These are phyloP conservation scores for Malassezia obtusa DNA, from an alignment of 1,284 basidiomycete species.

Conservation along the genomic window DNA sequence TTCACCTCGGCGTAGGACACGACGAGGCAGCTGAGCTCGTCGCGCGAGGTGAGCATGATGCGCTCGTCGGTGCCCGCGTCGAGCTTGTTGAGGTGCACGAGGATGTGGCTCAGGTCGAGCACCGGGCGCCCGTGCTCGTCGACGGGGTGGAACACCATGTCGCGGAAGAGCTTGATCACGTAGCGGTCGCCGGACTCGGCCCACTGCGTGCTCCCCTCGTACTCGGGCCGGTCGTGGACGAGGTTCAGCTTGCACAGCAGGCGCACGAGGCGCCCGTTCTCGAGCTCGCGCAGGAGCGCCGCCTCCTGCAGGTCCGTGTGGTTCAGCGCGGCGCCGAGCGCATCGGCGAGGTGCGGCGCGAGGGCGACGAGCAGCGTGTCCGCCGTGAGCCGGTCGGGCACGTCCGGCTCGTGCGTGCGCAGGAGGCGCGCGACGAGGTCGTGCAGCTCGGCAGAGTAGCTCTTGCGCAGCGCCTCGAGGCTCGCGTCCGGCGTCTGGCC, in stretches of 20 bases:
- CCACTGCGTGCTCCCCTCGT: constrained; percentile 79
- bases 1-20: constrained; percentile 76
- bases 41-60: constrained; percentile 83
- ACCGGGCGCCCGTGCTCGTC: constrained; percentile 82
- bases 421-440: constrained; percentile 69
- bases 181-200: constrained; percentile 97
- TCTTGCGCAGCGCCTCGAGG: constrained; percentile 63
- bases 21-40: constrained; percentile 91
- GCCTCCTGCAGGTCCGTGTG: constrained; percentile 72
- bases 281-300: constrained; percentile 79
- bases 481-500: constrained; percentile 62
- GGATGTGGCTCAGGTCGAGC: constrained; percentile 56
- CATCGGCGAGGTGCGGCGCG: constrained; percentile 62
- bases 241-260: constrained; percentile 89
- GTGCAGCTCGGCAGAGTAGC: constrained; percentile 74
- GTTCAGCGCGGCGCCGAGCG: constrained; percentile 71
- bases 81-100: constrained; percentile 54
- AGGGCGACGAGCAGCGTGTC: constrained; percentile 72
- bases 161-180: constrained; percentile 93
- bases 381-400: constrained; percentile 55
- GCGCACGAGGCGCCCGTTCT: constrained; percentile 87
- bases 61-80: constrained; percentile 87
- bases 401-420: constrained; percentile 52
- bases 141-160: constrained; percentile 95
- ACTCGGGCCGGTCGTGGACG: constrained; percentile 97